These are phyloP conservation scores for Fusarium sp. DNA, from an alignment of 2,329 filamentous ascomycete species.

Conservation along the genomic window DNA sequence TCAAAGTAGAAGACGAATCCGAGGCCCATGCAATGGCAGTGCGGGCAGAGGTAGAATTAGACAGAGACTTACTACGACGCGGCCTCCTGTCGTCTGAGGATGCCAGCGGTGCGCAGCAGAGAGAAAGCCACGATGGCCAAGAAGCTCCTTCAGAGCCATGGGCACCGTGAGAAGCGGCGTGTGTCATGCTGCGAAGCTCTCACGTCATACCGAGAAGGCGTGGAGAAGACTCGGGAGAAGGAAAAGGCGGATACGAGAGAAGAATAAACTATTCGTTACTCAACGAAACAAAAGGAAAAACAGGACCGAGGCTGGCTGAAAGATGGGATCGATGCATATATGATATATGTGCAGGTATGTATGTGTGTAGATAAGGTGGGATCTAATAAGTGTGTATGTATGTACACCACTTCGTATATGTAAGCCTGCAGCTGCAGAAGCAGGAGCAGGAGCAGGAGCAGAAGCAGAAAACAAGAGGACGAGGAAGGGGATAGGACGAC, in stretches of 20 bases:
- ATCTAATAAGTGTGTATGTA: constrained; percentile 38
- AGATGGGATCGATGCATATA: constrained; percentile 20
- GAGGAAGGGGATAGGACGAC: constrained; percentile 42
- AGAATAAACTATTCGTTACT: constrained; percentile 28
- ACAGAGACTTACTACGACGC: constrained; percentile 54
- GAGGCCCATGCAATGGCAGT: constrained; percentile 35
- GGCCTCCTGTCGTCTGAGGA: constrained; percentile 56
- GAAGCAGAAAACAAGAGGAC: constrained; percentile 2
- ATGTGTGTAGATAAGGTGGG: constrained; percentile 25
- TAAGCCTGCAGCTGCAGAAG: constrained; percentile 26
- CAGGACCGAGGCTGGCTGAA: constrained; percentile 12
- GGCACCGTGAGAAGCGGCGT: constrained; percentile 57
- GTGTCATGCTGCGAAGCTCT: constrained; percentile 55
- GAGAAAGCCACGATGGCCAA: constrained; percentile 61
- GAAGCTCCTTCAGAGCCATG: constrained; percentile 57
- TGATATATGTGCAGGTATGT: constrained; percentile 9
- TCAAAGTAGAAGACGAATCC: constrained; percentile 40
- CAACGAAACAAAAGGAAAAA: constrained; percentile 14
- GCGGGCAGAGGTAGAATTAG: constrained; percentile 42
- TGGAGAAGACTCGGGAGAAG: constrained; percentile 24
- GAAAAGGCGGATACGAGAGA: constrained; percentile 23
- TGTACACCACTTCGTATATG: constrained; percentile 42
- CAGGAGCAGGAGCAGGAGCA: constrained; percentile 9
- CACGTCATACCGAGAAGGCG: constrained; percentile 45
- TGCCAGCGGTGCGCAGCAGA: constrained; percentile 59